Conservation (phyloP, 371 early-diverging fungal species). For the Umbelopsis sp. region DNA sequence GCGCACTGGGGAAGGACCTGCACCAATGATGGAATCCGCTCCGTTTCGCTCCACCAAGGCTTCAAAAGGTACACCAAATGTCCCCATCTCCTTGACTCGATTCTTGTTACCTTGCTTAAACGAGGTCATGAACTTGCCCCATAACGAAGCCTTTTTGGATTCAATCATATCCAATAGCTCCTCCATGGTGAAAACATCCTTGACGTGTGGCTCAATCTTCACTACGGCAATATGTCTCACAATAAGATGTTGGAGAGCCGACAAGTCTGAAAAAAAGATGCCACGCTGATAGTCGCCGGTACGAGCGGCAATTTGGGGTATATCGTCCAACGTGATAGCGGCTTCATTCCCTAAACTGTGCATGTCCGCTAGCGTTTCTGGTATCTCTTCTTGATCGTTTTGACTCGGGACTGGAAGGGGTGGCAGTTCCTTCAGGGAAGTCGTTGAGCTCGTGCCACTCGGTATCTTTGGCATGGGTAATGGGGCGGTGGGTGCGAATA, state of each 20-base stretch:
- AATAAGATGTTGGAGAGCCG: constrained; percentile 83
- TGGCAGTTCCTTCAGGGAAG: constrained; percentile 35
- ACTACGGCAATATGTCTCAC: constrained; percentile 87
- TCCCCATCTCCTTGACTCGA: constrained; percentile 58
- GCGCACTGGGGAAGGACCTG: constrained; percentile 72
- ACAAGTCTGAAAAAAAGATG: constrained; percentile 78
- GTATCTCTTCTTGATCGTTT: neutral
- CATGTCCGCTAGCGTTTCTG: constrained; percentile 16
- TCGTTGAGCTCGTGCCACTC: constrained; percentile 17
- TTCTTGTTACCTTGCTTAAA: constrained; percentile 39
- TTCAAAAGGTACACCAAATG: constrained; percentile 54
- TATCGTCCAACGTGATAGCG: constrained; percentile 33
- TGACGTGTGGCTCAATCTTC: constrained; percentile 74
- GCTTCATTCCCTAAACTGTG: constrained; percentile 23
- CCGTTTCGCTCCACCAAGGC: constrained; percentile 66
- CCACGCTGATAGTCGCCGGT: constrained; percentile 33
- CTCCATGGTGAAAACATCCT: constrained; percentile 60
- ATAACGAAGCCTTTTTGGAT: constrained; percentile 71
- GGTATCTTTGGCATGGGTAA: constrained; percentile 20
- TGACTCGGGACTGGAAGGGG: constrained; percentile 23
- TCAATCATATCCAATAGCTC: constrained; percentile 76
- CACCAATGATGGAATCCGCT: constrained; percentile 80
- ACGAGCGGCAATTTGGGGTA: constrained; percentile 35
- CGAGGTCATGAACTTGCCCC: constrained; percentile 73
- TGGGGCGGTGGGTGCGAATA: constrained; percentile 22